Evolutionary conservation across 164 flowering plant species (phyloP), one percentile per base, ranked within the genome.

Genomic region (Stephania cephalantha): DNA sequence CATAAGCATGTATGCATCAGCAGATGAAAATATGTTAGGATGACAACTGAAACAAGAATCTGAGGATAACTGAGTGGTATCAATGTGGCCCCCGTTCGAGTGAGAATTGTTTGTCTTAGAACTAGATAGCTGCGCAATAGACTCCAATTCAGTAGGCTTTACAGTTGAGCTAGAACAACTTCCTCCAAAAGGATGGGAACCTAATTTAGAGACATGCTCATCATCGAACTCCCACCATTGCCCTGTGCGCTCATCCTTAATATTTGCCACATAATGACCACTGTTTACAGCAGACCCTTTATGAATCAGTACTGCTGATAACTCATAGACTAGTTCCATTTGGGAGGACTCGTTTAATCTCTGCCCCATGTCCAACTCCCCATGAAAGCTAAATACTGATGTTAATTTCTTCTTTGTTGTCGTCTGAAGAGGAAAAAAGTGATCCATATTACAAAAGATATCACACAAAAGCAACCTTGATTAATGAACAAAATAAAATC

Each of bases 161-260:
- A 81, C 68, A 73, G 68, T 31, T 55, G 90, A 74, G 73, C 75
- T 78, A 74, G 97, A 87, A 65, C 89, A 77, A 58, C 82, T 85
- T 76, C 87, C 96, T 46, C 92, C 97, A 84, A 96, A 92, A 46
- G 99, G 99, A 58, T 91, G 91, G 70, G 48, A 63, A 69, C 98
- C 99, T 68, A 94, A 82, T 69, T 86, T 85, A 42, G 97, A 88
- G 29, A 96, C 98, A 75, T 80, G 83, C 81, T 94, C 99, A 82
- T 96, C 98, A 82, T 96, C 98, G 84, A 96, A 94, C 82, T 94
- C 91, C 99, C 99, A 96, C 99, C 99, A 96, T 67, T 81, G 84
- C 48, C 94, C 97, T 11, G 91, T 88, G 61, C 77, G 84, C 69
- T 84, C 89, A 85, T 96, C 95, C 85, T 88, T 94, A 70, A 96